Conservation (phyloP, 2,329 filamentous ascomycete genomes). For the Talaromyces sp. region DNA sequence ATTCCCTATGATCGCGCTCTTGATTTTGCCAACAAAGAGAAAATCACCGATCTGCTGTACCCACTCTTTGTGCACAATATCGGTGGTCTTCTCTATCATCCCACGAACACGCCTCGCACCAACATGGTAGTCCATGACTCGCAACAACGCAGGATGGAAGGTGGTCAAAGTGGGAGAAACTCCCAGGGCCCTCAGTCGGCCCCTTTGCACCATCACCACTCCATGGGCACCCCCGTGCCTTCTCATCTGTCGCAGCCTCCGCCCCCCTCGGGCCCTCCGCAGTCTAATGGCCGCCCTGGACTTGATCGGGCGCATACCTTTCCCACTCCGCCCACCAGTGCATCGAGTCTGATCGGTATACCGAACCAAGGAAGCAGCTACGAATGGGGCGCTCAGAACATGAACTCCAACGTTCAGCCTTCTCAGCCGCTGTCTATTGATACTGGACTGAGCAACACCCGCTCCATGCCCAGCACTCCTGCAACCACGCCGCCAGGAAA, state of each 20-base stretch:
- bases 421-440: constrained; percentile 75
- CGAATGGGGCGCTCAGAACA: constrained; percentile 67
- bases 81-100: constrained; percentile 86
- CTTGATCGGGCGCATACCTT: constrained; percentile 87
- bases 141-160: constrained; percentile 69
- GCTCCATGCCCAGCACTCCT: constrained; percentile 86
- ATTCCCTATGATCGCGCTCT: constrained; percentile 97
- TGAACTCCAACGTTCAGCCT: constrained; percentile 56
- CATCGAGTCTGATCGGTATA: constrained; percentile 79
- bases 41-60: constrained; percentile 93
- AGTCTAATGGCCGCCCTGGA: constrained; percentile 59
- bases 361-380: constrained; percentile 68
- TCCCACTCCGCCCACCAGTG: constrained; percentile 86
- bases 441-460: constrained; percentile 68
- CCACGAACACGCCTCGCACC: constrained; percentile 70
- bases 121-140: constrained; percentile 82
- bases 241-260: constrained; percentile 61
- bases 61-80: constrained; percentile 98
- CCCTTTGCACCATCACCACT: constrained; percentile 58
- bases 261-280: constrained; percentile 57
- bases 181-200: constrained; percentile 60
- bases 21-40: constrained; percentile 98
- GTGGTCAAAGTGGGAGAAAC: constrained; percentile 52
- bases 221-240: constrained; percentile 57
- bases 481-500: constrained; percentile 82